Base-by-base conservation (phyloP, 2,329 filamentous ascomycete species). In the Alternaria arborescens region DNA sequence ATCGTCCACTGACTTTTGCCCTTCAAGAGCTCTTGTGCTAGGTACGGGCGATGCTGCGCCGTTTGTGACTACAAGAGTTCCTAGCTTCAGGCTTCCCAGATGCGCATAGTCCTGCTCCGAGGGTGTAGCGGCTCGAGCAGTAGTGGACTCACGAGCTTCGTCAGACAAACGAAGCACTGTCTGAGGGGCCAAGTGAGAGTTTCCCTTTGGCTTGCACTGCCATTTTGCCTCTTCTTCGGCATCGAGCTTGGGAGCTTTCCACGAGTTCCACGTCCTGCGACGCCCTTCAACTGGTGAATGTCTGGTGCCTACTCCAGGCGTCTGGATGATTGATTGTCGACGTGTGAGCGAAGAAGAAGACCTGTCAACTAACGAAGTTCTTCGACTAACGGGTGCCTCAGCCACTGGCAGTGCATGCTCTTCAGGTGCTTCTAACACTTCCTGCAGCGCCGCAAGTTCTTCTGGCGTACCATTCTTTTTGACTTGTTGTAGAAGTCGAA, bases 391-490 rank as follows among this genome's bases (percentile, higher is more conserved):
- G 18, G 61, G 60, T 26, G 65, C 65, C 30, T 71, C 71, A 22
- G 61, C 34, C 28, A 44, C 30, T 12, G 59, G 48, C 4, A 55
- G 12, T 16, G 55, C 52, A 24, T 43, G 18, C 18, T 69, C 67
- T 14, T 69, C 65, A 5, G 67, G 64, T 36, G 68, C 60, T 40
- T 71, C 69, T 8, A 77, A 54, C 43, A 72, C 74, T 71, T 75
- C 66, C 12, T 75, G 75, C 34, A 80, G 66, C 40, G 82, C 80
- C 24, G 81, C 82, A 32, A 84, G 72, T 57, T 84, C 81, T 54
- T 83, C 82, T 2, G 82, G 82, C 6, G 81, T 79, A 1, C 81
- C 82, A 43, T 75, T 82, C 69, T 81, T 83, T 69, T 80, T 82
- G 58, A 84, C 73, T 67, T 84, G 78, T 57, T 83, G 79, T 60